Base-by-base conservation (phyloP, 2,329 filamentous ascomycete genomes). In the Xylaria sp. region DNA sequence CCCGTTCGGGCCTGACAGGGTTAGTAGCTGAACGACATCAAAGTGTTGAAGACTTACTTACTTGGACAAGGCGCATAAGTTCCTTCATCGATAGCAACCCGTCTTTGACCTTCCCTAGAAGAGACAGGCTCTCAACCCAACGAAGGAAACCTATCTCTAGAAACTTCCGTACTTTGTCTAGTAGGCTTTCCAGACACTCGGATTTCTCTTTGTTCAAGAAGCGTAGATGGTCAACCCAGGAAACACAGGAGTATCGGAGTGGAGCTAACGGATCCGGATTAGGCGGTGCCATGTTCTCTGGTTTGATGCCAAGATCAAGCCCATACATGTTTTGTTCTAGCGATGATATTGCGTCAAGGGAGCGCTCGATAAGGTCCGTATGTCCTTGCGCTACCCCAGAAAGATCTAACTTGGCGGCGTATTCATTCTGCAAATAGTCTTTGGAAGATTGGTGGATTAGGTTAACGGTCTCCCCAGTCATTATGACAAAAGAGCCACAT, bases 381-480 rank as follows among this genome's bases (percentile, higher is more conserved):
- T 55, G 58, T 25, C 38, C 58, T 23, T 23, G 19, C 1, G 51
- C 27, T 9, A 37, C 37, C 21, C 29, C 15, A 46, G 10, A n/a
- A 17, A 48, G 17, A 25, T 31, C 19, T 13, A 23, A 23, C 23
- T 25, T 21, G n/a, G 29, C 2, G 27, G 7, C 13, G 19, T 54
- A 59, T 13, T 41, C 35, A 11, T 19, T 17, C 11, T 43, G 25
- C 21, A 56, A 10, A 38, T 37, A 60, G 15, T 60, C 58, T 38
- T 60, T 60, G 10, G 58, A 38, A 15, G 58, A 56, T 21, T 56
- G 51, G 6, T 61, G 58, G 8, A 61, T 43, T 1, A 56, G 11
- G 19, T 47, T 41, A 31, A 61, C 40, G 2, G 21, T 61, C n/a
- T 52, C 23, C 1, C 19, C 33, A 2, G 3, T 53, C 27, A 33